Conservation (phyloP, 805 yeast species). For the Candida ascalaphidarum region DNA sequence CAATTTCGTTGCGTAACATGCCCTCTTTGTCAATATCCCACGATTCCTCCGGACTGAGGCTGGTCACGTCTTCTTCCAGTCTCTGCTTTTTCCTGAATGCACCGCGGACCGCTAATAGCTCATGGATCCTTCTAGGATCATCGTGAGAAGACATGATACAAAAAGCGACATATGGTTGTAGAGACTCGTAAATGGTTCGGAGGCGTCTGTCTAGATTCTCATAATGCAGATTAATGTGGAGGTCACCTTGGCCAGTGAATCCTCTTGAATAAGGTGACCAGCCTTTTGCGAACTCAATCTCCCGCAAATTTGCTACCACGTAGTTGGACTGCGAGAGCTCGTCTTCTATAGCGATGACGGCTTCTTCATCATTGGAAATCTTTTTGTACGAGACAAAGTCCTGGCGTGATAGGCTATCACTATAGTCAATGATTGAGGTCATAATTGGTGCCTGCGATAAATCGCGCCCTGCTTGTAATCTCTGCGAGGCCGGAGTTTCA, state of each 20-base stretch:
- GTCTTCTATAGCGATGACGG: conserved; percentile 4
- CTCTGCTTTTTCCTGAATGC: conserved; percentile 36
- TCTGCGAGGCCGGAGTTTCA: conserved; percentile 17
- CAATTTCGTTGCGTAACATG: conserved; percentile 38
- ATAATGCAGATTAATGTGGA: conserved; percentile 2
- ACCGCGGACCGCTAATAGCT: conserved; percentile 36
- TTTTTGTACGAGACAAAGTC: too few species aligned
- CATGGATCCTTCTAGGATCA: conserved; percentile 41
- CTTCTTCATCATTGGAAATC: conserved; percentile 11
- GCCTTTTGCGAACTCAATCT: conserved; percentile 39
- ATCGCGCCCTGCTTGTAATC: conserved; percentile 5
- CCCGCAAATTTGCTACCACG: conserved; percentile 47
- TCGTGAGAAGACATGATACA: conserved; percentile 59
- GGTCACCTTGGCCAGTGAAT: too few species aligned
- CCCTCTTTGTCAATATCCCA: conserved; percentile 47
- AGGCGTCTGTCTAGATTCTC: conserved; percentile 4
- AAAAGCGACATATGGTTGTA: conserved; percentile 57
- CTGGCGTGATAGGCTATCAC: too few species aligned
- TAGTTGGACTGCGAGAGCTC: too few species aligned
- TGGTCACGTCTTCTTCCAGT: conserved; percentile 31
- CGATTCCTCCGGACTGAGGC: conserved; percentile 22
- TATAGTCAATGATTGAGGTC: conserved; percentile 17
- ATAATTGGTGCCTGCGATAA: background rate
- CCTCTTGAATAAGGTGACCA: conserved; percentile 12
- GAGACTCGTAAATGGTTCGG: conserved; percentile 31